Percentiles rank a stretch among this genome's conserved stretches.
phyloP scores from a whole-genome alignment of 768 basidiomycete genomes.

The Hericium alpestre region DNA sequence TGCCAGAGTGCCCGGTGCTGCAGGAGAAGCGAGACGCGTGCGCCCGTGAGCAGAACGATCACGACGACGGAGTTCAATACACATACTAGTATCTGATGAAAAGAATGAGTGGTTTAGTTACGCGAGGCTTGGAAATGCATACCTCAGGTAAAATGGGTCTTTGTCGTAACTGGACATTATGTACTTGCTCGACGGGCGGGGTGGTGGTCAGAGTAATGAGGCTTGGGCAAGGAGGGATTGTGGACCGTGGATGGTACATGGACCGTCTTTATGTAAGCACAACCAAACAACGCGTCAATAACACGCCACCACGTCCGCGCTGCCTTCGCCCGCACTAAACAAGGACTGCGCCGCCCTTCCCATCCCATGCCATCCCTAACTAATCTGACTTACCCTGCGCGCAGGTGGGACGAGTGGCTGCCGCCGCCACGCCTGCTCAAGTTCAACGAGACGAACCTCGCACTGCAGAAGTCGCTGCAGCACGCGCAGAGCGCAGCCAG shows the following conservation, averaged over 20 bases:
- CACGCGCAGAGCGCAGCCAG: constrained; percentile 31
- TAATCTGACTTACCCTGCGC: too few species aligned
- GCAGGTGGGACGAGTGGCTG: too few species aligned
- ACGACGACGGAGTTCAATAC: constrained; percentile 1
- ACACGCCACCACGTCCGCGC: too few species aligned
- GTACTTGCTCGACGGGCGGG: not conserved
- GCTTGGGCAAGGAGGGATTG: too few species aligned
- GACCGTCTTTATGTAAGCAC: too few species aligned
- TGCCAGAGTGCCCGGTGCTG: constrained; percentile 97
- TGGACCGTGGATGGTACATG: too few species aligned
- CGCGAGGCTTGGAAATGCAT: not conserved
- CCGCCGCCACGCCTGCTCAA: constrained; percentile 63
- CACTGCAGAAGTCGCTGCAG: constrained; percentile 61
- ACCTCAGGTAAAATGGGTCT: constrained; percentile 15
- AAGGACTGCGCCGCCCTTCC: too few species aligned
- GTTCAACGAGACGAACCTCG: constrained; percentile 69
- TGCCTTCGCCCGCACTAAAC: too few species aligned
- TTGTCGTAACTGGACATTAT: constrained; percentile 12
- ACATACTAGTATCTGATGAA: constrained; percentile 39
- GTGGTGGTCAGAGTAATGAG: too few species aligned
- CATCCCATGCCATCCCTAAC: too few species aligned
- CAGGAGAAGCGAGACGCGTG: constrained; percentile 20
- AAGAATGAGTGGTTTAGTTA: not conserved
- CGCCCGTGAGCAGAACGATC: not conserved
- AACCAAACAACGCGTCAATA: too few species aligned